Evolutionary conservation across 345 rosid genomes (phyloP), one percentile per base, ranked within the genome.

Genomic region (Eutrema yunnanense): DNA sequence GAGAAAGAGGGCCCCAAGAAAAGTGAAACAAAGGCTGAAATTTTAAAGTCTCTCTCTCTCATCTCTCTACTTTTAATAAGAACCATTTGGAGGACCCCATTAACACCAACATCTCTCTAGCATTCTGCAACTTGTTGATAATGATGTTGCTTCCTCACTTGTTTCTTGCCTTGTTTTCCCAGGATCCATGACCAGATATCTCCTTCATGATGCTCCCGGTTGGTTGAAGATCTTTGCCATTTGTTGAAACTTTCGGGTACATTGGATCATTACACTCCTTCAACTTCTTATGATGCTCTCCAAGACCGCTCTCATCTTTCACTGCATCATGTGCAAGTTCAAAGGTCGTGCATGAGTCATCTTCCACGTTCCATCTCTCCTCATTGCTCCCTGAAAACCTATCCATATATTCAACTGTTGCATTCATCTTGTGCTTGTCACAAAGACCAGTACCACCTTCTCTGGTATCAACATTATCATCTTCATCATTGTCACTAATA

Each of bases 181-280:
- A 75, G 41, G 84, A 54, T 52, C 75, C 68, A 60, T 69, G 46
- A 38, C 90, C 87, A 61, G 83, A 82, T 47, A 86, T 83, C 81
- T 84, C 90, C 76, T 90, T 88, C 53, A 87, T 83, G 42, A 87
- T 81, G 77, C 82, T 84, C 61, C 75, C 55, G 0, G 83, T 85
- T 11, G 89, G 89, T 57, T 82, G 81, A 55, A 87, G 73, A 67
- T 84, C 85, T 13, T 83, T 79, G 32, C 82, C 86, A 47, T 71
- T 76, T 26, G 40, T 71, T 4, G 85, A 76, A 43, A 62, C 66
- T 78, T 80, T 84, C 12, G 67, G 55, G 64, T 76, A 82, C 62
- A 46, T 44, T 46, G 36, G 72, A 62, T 74, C 86, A 69, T 40
- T 71, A 67, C 79, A 71, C 36, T 80, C 80, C 36, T 80, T 83